Base-by-base conservation (phyloP, 345 rosid species). In the Eucalyptus sp. region DNA sequence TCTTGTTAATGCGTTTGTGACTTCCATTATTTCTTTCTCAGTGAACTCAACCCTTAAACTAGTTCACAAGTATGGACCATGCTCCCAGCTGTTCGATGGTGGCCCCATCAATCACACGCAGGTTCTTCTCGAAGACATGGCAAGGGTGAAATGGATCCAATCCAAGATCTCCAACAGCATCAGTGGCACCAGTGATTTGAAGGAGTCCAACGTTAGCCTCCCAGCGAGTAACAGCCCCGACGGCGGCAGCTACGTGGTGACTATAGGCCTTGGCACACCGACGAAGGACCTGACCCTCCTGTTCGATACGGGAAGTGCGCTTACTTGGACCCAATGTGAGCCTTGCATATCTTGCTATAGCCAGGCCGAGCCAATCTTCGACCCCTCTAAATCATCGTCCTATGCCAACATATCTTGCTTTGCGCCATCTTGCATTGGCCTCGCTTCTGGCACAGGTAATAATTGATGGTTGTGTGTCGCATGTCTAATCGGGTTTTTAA, bases 351-450 rank as follows among this genome's bases (percentile, higher is more conserved):
- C 44, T 18, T 90, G 91, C 50, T 88, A 90, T 64, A 24, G 27
- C 58, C 91, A 84, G 89, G 49, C 71, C 51, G 83, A 88, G 5
- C 85, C 87, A 86, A 54, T 86, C 37, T 91, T 91, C 71, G 51
- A 90, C n/a, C 93, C 94, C 54, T 81, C 88, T 22, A 18, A 43
- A 3, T 91, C 94, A 12, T 88, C 89, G 13, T 84, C 92, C 24
- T 92, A 71, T 20, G 24, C 29, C 16, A 89, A 90, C 44, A 24
- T 76, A 17, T 54, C 91, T 13, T 89, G 92, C 88, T 2, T 3
- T 2, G 58, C 87, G 29, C 31, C 71, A 22, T 50, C 49, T 16
- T 89, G 91, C 87, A 8, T 52, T 37, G 22, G 52, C 50, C 46
- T 62, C 22, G 2, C 20, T 41, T 24, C 31, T 15, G 68, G 49